These are phyloP conservation scores for Boletus pseudopeckii DNA, from an alignment of 768 basidiomycete genomes.

Conservation along the genomic window DNA sequence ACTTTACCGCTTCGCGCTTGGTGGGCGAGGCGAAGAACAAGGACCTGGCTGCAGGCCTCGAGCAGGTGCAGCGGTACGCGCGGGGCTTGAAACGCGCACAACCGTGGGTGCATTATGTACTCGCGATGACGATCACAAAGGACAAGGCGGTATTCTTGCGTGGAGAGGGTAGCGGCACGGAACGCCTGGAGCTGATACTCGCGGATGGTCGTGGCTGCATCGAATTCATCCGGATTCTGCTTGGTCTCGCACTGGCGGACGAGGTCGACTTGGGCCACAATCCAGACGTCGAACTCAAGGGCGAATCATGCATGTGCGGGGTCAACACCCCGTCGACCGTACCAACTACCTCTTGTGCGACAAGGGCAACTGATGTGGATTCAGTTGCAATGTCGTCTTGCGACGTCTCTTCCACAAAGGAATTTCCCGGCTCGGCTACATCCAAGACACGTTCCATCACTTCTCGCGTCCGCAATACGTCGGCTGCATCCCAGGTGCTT, in stretches of 20 bases:
- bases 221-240: conserved; percentile 13
- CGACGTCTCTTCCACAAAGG: no score
- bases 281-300: no score
- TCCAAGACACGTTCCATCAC: no score
- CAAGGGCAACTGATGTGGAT: no score
- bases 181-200: neutral
- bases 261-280: neutral
- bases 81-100: neutral
- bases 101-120: conserved; percentile 9
- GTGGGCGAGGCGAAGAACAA: conserved; percentile 9
- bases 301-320: no score
- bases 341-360: no score
- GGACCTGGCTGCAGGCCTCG: neutral
- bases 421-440: no score
- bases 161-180: conserved; percentile 5
- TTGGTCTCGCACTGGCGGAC: conserved; percentile 12
- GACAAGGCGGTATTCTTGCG: neutral
- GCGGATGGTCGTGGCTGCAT: conserved; percentile 7
- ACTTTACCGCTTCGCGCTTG: neutral
- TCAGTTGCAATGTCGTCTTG: no score
- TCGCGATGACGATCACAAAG: conserved; percentile 1
- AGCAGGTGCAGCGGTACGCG: conserved; percentile 5
- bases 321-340: no score
- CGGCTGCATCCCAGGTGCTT: neutral
- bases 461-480: no score